Conservation (phyloP, 768 basidiomycete species). For the Hemileccinum impolitum region DNA sequence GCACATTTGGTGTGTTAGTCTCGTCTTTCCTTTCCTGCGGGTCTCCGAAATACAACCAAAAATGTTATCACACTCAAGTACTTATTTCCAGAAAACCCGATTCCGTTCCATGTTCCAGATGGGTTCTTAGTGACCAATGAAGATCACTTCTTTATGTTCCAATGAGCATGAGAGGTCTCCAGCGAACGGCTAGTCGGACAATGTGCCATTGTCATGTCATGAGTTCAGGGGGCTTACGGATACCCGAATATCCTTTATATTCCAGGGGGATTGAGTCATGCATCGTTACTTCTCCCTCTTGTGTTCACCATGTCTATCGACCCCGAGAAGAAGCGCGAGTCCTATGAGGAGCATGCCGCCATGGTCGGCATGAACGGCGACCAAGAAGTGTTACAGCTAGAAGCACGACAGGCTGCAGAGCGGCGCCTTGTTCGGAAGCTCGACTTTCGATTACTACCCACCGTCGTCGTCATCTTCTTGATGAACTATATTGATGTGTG, state of each 20-base stretch:
- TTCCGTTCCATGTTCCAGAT: too few species aligned
- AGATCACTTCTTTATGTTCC: too few species aligned
- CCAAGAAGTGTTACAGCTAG: background rate
- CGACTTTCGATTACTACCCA: constrained; percentile 53
- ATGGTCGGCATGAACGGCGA: background rate
- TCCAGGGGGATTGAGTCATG: background rate
- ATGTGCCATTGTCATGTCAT: too few species aligned
- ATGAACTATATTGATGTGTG: constrained; percentile 69
- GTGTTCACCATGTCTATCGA: constrained; percentile 10
- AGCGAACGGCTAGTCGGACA: too few species aligned
- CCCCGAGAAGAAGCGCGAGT: constrained; percentile 15
- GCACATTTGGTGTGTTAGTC: background rate
- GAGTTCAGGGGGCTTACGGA: too few species aligned
- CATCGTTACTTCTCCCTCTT: background rate
- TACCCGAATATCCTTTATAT: constrained; percentile 1
- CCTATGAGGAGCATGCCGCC: background rate
- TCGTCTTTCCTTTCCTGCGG: constrained; percentile 2
- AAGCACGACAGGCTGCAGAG: constrained; percentile 14
- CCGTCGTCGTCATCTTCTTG: constrained; percentile 56
- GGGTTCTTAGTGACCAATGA: too few species aligned
- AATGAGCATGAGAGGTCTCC: too few species aligned
- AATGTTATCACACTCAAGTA: background rate
- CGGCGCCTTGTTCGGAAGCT: constrained; percentile 49
- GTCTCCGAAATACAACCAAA: constrained; percentile 8
- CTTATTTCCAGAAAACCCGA: background rate